A percentile compares a stretch with the other conserved stretches of the same genome.
phyloP scores from a whole-genome alignment of 2,329 filamentous ascomycete genomes.

The Zarea fungicola region DNA sequence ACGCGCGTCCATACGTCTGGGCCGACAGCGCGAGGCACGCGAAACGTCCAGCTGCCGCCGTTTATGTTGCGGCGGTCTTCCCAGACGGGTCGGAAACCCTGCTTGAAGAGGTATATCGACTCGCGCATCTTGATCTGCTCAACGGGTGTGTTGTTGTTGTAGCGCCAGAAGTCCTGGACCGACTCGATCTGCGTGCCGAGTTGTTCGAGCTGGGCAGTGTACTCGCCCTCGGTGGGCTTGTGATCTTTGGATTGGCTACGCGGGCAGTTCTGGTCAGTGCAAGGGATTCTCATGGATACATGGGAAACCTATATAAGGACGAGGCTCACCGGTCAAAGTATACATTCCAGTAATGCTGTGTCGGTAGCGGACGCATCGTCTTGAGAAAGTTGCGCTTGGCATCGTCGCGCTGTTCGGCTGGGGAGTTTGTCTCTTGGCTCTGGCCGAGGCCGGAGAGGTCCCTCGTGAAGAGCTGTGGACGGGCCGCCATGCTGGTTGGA shows the following conservation, averaged over 20 bases:
- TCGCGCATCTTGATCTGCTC: slow-evolving; percentile 71
- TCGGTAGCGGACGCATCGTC: slow-evolving; percentile 65
- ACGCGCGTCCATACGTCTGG: slow-evolving; percentile 77
- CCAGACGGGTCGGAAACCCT: slow-evolving; percentile 71
- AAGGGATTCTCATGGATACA: no score
- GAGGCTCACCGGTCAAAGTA: slow-evolving; percentile 55
- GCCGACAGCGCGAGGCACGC: slow-evolving; percentile 70
- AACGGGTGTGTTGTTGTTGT: slow-evolving; percentile 76
- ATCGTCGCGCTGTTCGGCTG: slow-evolving; percentile 68
- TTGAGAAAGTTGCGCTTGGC: slow-evolving; percentile 81
- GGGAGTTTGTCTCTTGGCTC: slow-evolving; percentile 57
- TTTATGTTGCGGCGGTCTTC: slow-evolving; percentile 81
- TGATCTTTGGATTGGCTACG: slow-evolving; percentile 41
- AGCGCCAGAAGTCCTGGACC: slow-evolving; percentile 79
- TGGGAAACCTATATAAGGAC: neutral
- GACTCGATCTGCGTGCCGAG: slow-evolving; percentile 66
- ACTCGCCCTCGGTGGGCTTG: slow-evolving; percentile 38
- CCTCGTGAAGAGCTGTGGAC: slow-evolving; percentile 56
- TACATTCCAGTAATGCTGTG: slow-evolving; percentile 76
- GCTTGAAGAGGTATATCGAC: slow-evolving; percentile 74
- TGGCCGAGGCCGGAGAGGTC: slow-evolving; percentile 59
- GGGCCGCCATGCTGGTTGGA: slow-evolving; percentile 45
- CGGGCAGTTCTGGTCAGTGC: no score
- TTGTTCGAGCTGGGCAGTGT: slow-evolving; percentile 55
- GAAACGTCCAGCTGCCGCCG: slow-evolving; percentile 90